Conservation (phyloP, 805 yeast species). For the Kazachstania bromeliacearum region DNA sequence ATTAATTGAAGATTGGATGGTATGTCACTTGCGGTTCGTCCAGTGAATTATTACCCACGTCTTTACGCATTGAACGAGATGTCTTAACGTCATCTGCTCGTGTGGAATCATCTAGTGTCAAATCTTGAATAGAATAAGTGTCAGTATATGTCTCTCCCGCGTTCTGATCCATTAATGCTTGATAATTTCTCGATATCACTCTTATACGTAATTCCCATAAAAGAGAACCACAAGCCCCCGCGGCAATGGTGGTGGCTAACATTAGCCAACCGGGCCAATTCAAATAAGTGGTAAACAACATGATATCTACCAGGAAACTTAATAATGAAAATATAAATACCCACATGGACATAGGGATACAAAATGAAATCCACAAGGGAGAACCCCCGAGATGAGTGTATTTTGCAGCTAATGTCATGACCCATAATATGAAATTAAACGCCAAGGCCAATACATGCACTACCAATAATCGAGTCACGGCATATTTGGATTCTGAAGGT, state of each 20-base stretch:
- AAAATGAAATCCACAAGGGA: slow-evolving; percentile 38
- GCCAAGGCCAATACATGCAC: slow-evolving; percentile 61
- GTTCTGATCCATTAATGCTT: slow-evolving; percentile 6
- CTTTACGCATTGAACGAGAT: too few species aligned
- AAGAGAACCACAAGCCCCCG: slow-evolving; percentile 54
- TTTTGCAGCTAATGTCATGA: slow-evolving; percentile 34
- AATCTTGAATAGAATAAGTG: slow-evolving; percentile 7
- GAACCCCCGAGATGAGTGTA: slow-evolving; percentile 30
- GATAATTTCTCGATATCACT: slow-evolving; percentile 30
- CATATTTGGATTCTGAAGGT: slow-evolving; percentile 51
- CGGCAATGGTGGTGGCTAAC: slow-evolving; percentile 54
- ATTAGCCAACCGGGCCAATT: slow-evolving; percentile 83
- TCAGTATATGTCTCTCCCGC: slow-evolving; percentile 4
- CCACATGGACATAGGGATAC: slow-evolving; percentile 46
- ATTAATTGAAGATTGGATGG: too few species aligned
- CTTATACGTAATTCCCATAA: slow-evolving; percentile 68
- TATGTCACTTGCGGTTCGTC: too few species aligned
- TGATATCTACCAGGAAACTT: slow-evolving; percentile 72
- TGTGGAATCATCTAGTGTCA: neutral
- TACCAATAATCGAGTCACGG: slow-evolving; percentile 50
- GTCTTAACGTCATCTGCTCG: slow-evolving; percentile 3
- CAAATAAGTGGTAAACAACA: slow-evolving; percentile 66
- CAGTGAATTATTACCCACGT: too few species aligned
- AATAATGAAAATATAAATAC: slow-evolving; percentile 61
- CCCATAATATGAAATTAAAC: slow-evolving; percentile 39